Conservation (phyloP, 139 green algal genomes). For the Chlamydomonas sp. region DNA sequence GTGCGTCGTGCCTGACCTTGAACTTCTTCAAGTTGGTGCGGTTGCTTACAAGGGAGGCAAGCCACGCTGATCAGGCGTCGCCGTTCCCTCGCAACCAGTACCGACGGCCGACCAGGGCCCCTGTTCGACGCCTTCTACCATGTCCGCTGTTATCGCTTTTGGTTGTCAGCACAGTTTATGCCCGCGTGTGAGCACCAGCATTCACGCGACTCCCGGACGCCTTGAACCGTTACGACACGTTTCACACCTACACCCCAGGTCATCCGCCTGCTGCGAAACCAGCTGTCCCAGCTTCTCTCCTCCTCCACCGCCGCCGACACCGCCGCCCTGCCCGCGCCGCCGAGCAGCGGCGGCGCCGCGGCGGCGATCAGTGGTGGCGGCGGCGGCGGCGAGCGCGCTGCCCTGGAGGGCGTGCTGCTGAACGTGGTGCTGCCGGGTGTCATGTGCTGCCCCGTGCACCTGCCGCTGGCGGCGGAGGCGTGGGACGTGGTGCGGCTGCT, state of each 20-base stretch:
- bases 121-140: too few species aligned
- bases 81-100: too few species aligned
- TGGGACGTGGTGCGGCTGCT: slow-evolving; percentile 79
- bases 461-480: slow-evolving; percentile 64
- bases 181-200: not conserved
- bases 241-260: slow-evolving; percentile 32
- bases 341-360: not conserved
- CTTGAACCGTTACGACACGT: not conserved
- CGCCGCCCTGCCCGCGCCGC: not conserved
- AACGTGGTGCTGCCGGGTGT: slow-evolving; percentile 71
- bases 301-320: not conserved
- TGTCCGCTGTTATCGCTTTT: too few species aligned
- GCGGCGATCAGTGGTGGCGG: not conserved
- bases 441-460: slow-evolving; percentile 64
- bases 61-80: too few species aligned
- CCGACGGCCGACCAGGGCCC: too few species aligned
- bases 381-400: not conserved
- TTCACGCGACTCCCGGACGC: not conserved
- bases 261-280: slow-evolving; percentile 46
- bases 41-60: too few species aligned
- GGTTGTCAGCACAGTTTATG: too few species aligned
- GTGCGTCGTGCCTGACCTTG: too few species aligned
- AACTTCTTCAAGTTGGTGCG: too few species aligned
- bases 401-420: slow-evolving; percentile 60
- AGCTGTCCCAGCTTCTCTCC: not conserved